Percentiles rank a stretch among this genome's conserved stretches.
phyloP scores from a whole-genome alignment of 1,139 yeast genomes.

The Taphrina confusa region DNA sequence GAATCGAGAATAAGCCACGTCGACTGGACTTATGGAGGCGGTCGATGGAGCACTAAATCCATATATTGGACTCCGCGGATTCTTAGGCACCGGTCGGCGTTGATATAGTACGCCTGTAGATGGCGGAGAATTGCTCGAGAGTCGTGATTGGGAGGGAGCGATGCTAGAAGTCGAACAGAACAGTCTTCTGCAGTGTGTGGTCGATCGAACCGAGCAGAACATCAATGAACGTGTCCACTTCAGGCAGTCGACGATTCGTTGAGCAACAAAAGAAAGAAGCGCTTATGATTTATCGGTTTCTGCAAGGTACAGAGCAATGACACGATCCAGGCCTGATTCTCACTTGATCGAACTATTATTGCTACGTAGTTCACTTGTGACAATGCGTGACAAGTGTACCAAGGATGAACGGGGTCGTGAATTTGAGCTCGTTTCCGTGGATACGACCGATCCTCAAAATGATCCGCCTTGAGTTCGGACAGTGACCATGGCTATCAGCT shows the following conservation, averaged over 20 bases:
- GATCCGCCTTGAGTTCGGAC: no score
- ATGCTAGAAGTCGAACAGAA: constrained; percentile 8
- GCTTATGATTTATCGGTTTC: no score
- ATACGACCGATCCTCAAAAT: no score
- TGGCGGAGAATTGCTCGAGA: constrained; percentile 13
- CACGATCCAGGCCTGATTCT: no score
- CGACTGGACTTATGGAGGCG: constrained; percentile 24
- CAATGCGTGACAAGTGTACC: no score
- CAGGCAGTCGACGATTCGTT: background rate
- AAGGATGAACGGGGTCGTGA: no score
- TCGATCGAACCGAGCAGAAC: constrained; percentile 14
- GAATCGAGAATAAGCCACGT: constrained; percentile 29
- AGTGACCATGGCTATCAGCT: no score
- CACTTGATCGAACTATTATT: no score
- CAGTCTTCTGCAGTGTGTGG: constrained; percentile 4
- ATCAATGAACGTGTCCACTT: background rate
- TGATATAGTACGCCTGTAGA: constrained; percentile 15
- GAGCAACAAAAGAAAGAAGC: no score
- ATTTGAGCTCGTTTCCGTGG: no score
- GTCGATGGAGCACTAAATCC: constrained; percentile 27
- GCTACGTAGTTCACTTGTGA: no score
- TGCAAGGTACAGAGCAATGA: no score
- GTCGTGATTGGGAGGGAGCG: constrained; percentile 9
- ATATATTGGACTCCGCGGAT: constrained; percentile 15
- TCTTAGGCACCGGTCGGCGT: constrained; percentile 3